Base-by-base conservation (phyloP, 306 rosid genomes). In the Prunus kanzakura region DNA sequence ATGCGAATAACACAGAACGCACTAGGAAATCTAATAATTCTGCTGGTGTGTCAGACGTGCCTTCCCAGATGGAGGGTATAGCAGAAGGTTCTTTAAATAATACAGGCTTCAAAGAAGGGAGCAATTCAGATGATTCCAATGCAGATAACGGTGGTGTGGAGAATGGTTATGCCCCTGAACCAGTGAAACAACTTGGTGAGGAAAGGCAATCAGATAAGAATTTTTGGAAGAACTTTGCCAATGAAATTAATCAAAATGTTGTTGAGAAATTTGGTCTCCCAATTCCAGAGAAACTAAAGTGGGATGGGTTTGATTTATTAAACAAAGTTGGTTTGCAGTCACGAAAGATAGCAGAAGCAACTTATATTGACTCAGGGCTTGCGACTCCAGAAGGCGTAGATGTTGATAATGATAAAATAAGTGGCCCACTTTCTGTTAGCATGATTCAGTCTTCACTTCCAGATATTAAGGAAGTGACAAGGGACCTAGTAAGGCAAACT, bases 281-380 rank as follows among this genome's bases (percentile, higher is more conserved):
- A 58, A 83, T 83, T 82, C 87, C 91, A 15, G 95, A 87, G 80
- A 86, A 92, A 79, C 74, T 94, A 35, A 94, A 90, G 84, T 94
- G 97, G 97, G 97, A 94, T 79, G 95, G 93, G 54, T 84, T 92
- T 74, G 98, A 90, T 74, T 84, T 88, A n/a, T 79, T 94, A 76
- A 86, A 87, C 82, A 89, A 71, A 76, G 81, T 87, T 76, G 98
- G 98, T 55, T 84, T 83, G 80, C 97, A 94, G 84, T 91, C 96
- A 1, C 89, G 54, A 81, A 82, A 84, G 83, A 79, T 76, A 72
- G 97, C 98, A 8, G 98, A 94, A 76, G 84, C 84, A 72, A 45
- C 79, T 67, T 94, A 91, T 75, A 71, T 94, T 73, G 88, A 90
- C 86, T 90, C 97, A 3, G 98, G 98, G 79, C 97, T 94, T 82